Evolutionary conservation across 768 basidiomycete species (phyloP).

Genomic region (Fomitopsis serialis): DNA sequence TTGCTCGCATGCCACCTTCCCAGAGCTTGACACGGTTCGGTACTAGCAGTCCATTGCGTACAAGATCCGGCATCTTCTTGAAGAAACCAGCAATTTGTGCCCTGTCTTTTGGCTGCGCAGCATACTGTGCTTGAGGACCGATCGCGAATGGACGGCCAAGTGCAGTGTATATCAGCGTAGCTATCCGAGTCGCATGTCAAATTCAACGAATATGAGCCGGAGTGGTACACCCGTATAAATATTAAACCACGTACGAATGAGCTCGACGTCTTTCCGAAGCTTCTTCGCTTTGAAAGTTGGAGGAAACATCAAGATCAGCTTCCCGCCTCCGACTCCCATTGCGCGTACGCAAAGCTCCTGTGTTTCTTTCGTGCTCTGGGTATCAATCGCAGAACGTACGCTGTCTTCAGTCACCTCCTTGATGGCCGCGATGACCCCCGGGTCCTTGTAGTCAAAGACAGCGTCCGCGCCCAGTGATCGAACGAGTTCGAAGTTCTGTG

Average conservation of each 20-base stretch:
- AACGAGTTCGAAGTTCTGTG: slow-evolving; percentile 29
- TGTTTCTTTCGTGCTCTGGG: slow-evolving; percentile 5
- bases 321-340: slow-evolving; percentile 5
- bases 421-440: slow-evolving; percentile 14
- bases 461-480: slow-evolving; percentile 31
- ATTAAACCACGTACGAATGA: slow-evolving; percentile 9
- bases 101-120: slow-evolving; percentile 5
- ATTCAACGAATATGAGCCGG: neutral
- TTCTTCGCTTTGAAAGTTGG: slow-evolving; percentile 4
- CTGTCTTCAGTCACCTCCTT: slow-evolving; percentile 9
- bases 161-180: slow-evolving; percentile 1
- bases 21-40: slow-evolving; percentile 13
- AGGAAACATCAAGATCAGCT: slow-evolving; percentile 4
- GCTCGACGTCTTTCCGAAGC: slow-evolving; percentile 10
- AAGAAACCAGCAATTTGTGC: slow-evolving; percentile 8
- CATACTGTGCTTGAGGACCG: neutral
- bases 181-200: neutral
- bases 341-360: slow-evolving; percentile 5
- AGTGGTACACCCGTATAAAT: neutral
- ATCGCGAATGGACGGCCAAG: slow-evolving; percentile 1
- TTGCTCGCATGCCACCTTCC: slow-evolving; percentile 10
- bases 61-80: slow-evolving; percentile 7
- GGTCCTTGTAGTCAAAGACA: slow-evolving; percentile 22
- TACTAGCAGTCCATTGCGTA: slow-evolving; percentile 12
- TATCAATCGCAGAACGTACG: slow-evolving; percentile 11